phyloP scores from a whole-genome alignment of 1,139 yeast genomes.

The Yamadazyma atmosphaerica region DNA sequence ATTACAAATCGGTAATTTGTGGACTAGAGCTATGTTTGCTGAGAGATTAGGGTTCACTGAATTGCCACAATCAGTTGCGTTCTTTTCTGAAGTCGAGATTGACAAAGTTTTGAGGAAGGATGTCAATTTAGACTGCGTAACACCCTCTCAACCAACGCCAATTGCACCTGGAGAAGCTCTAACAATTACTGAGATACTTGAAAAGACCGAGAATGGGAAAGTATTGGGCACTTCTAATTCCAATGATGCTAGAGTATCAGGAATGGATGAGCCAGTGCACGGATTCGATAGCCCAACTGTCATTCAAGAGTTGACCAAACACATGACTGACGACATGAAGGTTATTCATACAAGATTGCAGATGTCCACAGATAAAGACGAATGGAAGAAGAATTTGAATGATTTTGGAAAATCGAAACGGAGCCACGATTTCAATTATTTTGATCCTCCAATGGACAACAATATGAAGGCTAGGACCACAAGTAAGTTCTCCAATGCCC shows the following conservation, averaged over 20 bases:
- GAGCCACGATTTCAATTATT: constrained; percentile 6
- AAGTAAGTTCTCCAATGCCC: too few relatives aligned
- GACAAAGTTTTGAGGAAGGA: constrained; percentile 89
- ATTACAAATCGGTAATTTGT: constrained; percentile 82
- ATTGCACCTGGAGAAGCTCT: constrained; percentile 80
- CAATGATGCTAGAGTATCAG: constrained; percentile 12
- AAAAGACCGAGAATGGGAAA: constrained; percentile 19
- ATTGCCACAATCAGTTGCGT: constrained; percentile 93
- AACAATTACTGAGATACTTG: constrained; percentile 56
- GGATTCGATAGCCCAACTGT: constrained; percentile 23
- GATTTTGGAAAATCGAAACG: constrained; percentile 14
- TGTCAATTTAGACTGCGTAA: constrained; percentile 81
- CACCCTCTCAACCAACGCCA: constrained; percentile 78
- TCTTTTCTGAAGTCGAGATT: constrained; percentile 90
- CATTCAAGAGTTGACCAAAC: constrained; percentile 24
- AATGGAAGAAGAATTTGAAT: constrained; percentile 26
- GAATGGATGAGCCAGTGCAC: constrained; percentile 7
- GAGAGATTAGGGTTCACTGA: constrained; percentile 89
- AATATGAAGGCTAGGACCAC: background rate
- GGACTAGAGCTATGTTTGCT: constrained; percentile 97
- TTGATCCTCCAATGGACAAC: constrained; percentile 2
- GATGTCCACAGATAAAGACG: constrained; percentile 24
- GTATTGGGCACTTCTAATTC: constrained; percentile 15
- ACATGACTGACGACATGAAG: constrained; percentile 17
- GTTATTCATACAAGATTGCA: constrained; percentile 31